Evolutionary conservation across 2,329 filamentous ascomycete genomes (phyloP), one percentile per base, ranked within the genome.

Genomic region (Ophiostoma angusticollis): DNA sequence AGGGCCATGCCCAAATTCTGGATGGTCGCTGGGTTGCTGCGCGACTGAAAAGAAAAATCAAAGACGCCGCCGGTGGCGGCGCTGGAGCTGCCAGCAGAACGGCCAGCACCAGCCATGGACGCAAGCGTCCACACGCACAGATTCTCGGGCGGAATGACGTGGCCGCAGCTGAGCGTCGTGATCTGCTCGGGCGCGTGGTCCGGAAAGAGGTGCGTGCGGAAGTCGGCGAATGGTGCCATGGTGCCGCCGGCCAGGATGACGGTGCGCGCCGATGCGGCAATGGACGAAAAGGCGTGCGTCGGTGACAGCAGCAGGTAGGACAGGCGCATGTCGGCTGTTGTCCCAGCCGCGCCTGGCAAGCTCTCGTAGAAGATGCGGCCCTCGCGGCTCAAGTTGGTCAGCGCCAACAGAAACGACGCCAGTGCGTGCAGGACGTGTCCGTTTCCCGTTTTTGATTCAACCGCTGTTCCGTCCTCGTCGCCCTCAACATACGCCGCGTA

Each of bases 211-310:
- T 95, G 84, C 4, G 80, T 71, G 25, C 72, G 78, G 58, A 94
- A 98, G 60, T 96, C 91, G 18, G 80, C 74, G 64, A 96, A 93
- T 0, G 91, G 91, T 3, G 91, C 93, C 91, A 98, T 96, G 19
- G 91, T 98, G 17, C 91, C 91, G 42, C 91, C 91, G 0, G 87
- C 91, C 4, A 98, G 65, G 30, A 98, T 80, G 4, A 98, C 82
- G 2, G 89, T 84, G 42, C 86, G 72, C 1, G 91, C 85, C 45
- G 82, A 78, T 22, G 84, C 77, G 2, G 89, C 84, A 37, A 96
- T 81, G 9, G 87, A 82, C 7, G 80, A 80, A 58, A 98, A 96
- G 48, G 93, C 84, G 50, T 89, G 78, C 0, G 87, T 87, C 0
- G 91, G 89, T 23, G 94, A 91, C 1, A 98, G 72, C 5, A 98